Evolutionary conservation across 2,329 filamentous ascomycete genomes (phyloP), one percentile per base, ranked within the genome.

Genomic region (Ophiostoma montium): DNA sequence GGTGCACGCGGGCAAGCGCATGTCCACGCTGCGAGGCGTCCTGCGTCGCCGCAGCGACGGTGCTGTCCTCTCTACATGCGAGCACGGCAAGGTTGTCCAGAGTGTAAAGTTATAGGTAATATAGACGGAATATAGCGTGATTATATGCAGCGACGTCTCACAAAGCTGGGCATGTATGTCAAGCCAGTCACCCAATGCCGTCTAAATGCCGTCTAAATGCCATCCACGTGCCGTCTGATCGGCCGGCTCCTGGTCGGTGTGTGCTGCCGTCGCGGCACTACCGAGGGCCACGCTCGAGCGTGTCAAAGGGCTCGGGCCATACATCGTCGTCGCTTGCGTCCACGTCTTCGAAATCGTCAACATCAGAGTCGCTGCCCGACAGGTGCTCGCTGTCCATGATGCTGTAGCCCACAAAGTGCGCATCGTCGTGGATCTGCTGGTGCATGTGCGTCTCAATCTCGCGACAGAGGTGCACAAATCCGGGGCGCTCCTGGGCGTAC

Each of bases 11-110:
- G 80, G 81, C 2, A 70, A 67, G 60, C 68, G 68, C 49, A 53
- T 83, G 54, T 69, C 68, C 46, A 67, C 72, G 12, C 50, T 83
- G 5, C 68, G 68, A 52, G 76, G 74, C 1, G 66, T 69, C 18
- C 74, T 84, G 65, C 70, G 66, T 54, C 67, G 70, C 53, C 70
- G 65, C 56, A 68, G 66, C 27, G 74, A 75, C 52, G 73, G 75
- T 0, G 64, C 65, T 39, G 52, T 83, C 10, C 61, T 80, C 57
- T 70, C 74, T 2, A 67, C 72, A 7, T 80, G 75, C 46, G 78
- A 82, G 57, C 80, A 84, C 64, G 73, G 75, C 38, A 84, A 84
- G 62, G 74, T 74, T 13, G 32, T 47, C 32, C 39, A n/a, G 39
- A 32, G 36, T 27, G 45, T 19, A n/a, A 38, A 38, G 45, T 27